These are phyloP conservation scores for Helotiales sp. DNA, from an alignment of 2,329 filamentous ascomycete species.

Conservation along the genomic window DNA sequence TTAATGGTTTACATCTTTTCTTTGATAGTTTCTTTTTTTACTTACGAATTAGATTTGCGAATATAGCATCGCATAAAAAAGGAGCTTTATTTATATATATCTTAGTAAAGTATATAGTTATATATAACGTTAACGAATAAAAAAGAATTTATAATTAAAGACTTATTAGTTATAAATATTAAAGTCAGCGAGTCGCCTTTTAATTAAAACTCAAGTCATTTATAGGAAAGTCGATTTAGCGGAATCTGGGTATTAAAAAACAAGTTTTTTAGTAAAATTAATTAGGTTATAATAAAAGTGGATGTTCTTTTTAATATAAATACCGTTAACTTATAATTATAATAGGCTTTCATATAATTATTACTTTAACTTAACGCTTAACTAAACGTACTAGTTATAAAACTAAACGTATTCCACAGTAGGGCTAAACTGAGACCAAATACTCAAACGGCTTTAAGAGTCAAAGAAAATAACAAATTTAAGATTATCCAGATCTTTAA, in stretches of 20 bases:
- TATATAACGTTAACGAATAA: conserved; percentile 70
- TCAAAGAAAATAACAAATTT: conserved; percentile 86
- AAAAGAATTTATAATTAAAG: conserved; percentile 64
- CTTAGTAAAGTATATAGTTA: conserved; percentile 66
- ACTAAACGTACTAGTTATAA: conserved; percentile 44
- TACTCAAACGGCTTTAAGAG: conserved; percentile 51
- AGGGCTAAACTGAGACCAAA: conserved; percentile 65
- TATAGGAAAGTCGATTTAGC: conserved; percentile 67
- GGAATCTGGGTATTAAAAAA: conserved; percentile 66
- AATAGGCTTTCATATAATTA: conserved; percentile 61
- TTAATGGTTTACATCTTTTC: conserved; percentile 41
- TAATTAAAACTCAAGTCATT: conserved; percentile 55
- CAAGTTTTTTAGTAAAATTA: conserved; percentile 50
- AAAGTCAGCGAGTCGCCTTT: conserved; percentile 63
- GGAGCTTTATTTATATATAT: conserved; percentile 70
- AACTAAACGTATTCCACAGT: conserved; percentile 47
- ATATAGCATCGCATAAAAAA: conserved; percentile 70
- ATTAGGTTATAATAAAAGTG: conserved; percentile 62
- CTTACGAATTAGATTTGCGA: conserved; percentile 35
- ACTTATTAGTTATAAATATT: conserved; percentile 64
- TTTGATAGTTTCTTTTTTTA: conserved; percentile 34
- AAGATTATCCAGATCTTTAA: conserved; percentile 97
- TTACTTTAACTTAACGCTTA: conserved; percentile 45
- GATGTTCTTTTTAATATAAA: conserved; percentile 72
- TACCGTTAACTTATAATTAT: conserved; percentile 82